These are phyloP conservation scores for Prunus mongolica DNA, from an alignment of 306 rosid genomes.

Conservation along the genomic window DNA sequence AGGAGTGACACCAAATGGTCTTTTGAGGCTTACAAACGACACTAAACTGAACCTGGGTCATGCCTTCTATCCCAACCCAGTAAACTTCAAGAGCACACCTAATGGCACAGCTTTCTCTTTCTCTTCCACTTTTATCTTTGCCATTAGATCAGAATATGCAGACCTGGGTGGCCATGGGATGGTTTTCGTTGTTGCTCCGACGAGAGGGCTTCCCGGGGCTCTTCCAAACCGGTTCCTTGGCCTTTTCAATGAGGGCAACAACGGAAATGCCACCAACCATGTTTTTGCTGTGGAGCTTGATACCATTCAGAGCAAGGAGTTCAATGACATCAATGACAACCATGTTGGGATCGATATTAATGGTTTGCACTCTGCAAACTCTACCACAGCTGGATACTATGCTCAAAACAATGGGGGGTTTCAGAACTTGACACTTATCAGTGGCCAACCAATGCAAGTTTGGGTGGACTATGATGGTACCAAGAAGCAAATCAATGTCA, in stretches of 20 bases:
- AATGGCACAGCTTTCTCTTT: background rate
- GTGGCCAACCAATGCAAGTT: constrained; percentile 1
- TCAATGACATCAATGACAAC: constrained; percentile 4
- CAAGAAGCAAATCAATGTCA: background rate
- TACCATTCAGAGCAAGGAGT: too few species aligned
- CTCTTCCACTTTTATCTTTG: constrained; percentile 12
- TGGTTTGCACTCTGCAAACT: too few species aligned
- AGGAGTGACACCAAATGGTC: too few species aligned
- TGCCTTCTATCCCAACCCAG: constrained; percentile 13
- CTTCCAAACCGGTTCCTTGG: too few species aligned
- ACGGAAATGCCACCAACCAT: background rate
- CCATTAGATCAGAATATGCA: background rate
- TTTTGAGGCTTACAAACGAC: background rate
- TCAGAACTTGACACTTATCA: background rate
- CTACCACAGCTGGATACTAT: background rate
- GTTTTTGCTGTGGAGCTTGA: constrained; percentile 17
- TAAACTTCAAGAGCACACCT: constrained; percentile 3
- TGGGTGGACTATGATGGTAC: constrained; percentile 21
- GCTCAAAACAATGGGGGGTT: background rate
- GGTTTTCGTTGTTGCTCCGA: too few species aligned
- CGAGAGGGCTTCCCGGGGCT: too few species aligned
- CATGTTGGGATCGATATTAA: constrained; percentile 17
- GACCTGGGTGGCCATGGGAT: too few species aligned
- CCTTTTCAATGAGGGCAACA: too few species aligned
- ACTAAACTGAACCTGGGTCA: background rate